Evolutionary conservation across 139 green algal genomes (phyloP), one percentile per base, ranked within the genome.

Genomic region (Chlamydomonas schloesseri): DNA sequence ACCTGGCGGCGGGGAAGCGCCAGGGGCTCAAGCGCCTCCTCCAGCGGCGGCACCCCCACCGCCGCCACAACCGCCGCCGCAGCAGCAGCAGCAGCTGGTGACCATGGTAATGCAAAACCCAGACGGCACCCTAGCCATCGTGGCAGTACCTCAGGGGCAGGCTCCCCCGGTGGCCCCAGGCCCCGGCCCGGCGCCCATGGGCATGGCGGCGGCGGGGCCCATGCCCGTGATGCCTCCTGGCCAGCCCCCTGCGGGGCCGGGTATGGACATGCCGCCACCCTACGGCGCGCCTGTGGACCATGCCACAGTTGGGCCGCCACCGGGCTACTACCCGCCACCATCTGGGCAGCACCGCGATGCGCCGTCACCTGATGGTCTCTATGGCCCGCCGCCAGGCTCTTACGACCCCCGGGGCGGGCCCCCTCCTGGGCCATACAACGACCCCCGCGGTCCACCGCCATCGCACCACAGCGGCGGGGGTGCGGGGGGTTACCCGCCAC

Each of bases 71-170:
- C n/a, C n/a, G n/a, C n/a, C n/a, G 42, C 42, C 5, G 42, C 42
- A 50, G 42, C 42, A 50, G 42, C 42, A 50, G 42, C 42, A 50
- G 1, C 83, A 88, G 82, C 71, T 87, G 21, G 71, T 82, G 34
- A 75, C 72, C 0, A 47, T 87, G 33, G 69, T 87, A 28, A 79
- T 87, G 69, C 68, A 87, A 70, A 78, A 80, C 69, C 81, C 81
- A 0, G 81, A 87, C 57, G 81, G 81, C 28, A 62, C 81, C 24
- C 69, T 87, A 15, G 26, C 69, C 0, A 71, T 87, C 23, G 69
- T 82, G n/a, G 69, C 83, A 2, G 33, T 75, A 60, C 71, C 83
- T 6, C 72, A 65, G 42, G 62, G 71, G 13, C 26, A 37, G 18
- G 47, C 50, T 24, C 67, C 50, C 29, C 71, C 60, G 34, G 21